phyloP scores from a whole-genome alignment of 805 yeast species.

The Myxozyma geophila region DNA sequence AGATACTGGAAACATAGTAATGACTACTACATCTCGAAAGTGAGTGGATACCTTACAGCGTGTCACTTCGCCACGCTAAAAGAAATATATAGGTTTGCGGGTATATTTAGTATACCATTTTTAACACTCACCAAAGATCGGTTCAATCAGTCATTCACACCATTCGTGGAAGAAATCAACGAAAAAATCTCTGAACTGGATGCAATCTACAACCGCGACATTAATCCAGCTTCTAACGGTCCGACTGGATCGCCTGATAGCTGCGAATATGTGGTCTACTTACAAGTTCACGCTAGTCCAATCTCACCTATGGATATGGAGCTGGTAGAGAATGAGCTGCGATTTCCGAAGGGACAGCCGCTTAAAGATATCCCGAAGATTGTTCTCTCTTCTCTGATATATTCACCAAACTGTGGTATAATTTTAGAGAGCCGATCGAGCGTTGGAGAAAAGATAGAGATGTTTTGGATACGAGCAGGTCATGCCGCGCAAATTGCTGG shows the following conservation, averaged over 20 bases:
- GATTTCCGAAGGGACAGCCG: slow-evolving; percentile 79
- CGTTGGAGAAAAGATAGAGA: slow-evolving; percentile 64
- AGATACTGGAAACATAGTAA: slow-evolving; percentile 44
- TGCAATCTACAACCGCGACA: slow-evolving; percentile 43
- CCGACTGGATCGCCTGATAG: slow-evolving; percentile 43
- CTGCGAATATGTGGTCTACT: slow-evolving; percentile 74
- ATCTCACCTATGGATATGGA: slow-evolving; percentile 57
- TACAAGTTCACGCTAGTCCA: slow-evolving; percentile 70
- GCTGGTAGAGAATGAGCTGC: slow-evolving; percentile 72
- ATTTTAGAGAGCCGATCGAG: slow-evolving; percentile 49
- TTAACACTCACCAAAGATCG: slow-evolving; percentile 64
- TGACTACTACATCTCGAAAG: slow-evolving; percentile 44
- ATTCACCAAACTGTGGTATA: slow-evolving; percentile 89
- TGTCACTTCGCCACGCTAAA: not conserved
- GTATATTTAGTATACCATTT: slow-evolving; percentile 43
- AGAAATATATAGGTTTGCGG: slow-evolving; percentile 34
- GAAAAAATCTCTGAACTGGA: slow-evolving; percentile 52
- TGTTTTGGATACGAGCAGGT: slow-evolving; percentile 47
- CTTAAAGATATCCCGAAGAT: slow-evolving; percentile 62
- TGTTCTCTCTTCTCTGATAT: slow-evolving; percentile 62
- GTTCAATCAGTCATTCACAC: slow-evolving; percentile 62
- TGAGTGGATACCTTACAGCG: slow-evolving; percentile 29
- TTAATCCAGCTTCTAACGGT: slow-evolving; percentile 39
- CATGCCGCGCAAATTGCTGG: slow-evolving; percentile 47
- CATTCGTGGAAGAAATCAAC: slow-evolving; percentile 60